A percentile compares a stretch with the other conserved stretches of the same genome.
These are phyloP conservation scores for Diatrype stigma DNA, from an alignment of 2,329 filamentous ascomycete genomes.

Conservation along the genomic window DNA sequence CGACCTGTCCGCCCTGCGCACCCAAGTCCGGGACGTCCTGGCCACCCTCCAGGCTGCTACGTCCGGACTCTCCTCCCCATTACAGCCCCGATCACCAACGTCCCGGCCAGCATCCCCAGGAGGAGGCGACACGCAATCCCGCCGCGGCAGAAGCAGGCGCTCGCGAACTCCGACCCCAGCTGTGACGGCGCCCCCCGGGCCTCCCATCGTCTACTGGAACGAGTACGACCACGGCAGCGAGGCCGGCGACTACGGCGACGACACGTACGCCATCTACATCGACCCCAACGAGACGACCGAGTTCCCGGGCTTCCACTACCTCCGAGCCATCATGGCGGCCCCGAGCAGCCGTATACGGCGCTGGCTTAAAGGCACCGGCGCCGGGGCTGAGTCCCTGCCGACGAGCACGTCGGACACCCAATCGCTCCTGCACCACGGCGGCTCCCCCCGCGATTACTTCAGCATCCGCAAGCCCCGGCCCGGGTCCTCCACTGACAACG, in stretches of 20 bases:
- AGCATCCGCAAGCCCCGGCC: slow-evolving; percentile 12
- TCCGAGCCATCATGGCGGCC: slow-evolving; percentile 47
- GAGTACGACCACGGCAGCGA: slow-evolving; percentile 83
- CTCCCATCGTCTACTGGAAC: slow-evolving; percentile 64
- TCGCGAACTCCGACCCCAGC: slow-evolving; percentile 4
- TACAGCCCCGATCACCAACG: not conserved
- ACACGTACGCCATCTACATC: slow-evolving; percentile 69
- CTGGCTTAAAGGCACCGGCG: slow-evolving; percentile 40
- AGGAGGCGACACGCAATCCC: slow-evolving; percentile 3
- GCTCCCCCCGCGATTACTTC: slow-evolving; percentile 23
- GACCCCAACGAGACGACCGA: slow-evolving; percentile 59
- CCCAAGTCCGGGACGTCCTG: slow-evolving; percentile 48
- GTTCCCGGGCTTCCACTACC: slow-evolving; percentile 60
- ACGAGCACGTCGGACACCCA: slow-evolving; percentile 16
- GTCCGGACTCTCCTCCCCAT: slow-evolving; percentile 29
- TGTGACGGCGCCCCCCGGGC: slow-evolving; percentile 7
- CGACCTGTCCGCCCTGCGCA: slow-evolving; percentile 53
- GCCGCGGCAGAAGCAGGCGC: slow-evolving; percentile 13
- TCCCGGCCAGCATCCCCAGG: not conserved
- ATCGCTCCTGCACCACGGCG: slow-evolving; percentile 19
- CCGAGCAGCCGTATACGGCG: slow-evolving; percentile 48
- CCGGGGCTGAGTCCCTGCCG: not conserved
- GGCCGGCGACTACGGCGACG: slow-evolving; percentile 44
- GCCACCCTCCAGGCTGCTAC: slow-evolving; percentile 42
- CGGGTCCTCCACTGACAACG: slow-evolving; percentile 15